Percentiles rank a stretch among this genome's conserved stretches.
These are phyloP conservation scores for Epichloe coenophiala DNA, from an alignment of 2,329 filamentous ascomycete species.

Conservation along the genomic window DNA sequence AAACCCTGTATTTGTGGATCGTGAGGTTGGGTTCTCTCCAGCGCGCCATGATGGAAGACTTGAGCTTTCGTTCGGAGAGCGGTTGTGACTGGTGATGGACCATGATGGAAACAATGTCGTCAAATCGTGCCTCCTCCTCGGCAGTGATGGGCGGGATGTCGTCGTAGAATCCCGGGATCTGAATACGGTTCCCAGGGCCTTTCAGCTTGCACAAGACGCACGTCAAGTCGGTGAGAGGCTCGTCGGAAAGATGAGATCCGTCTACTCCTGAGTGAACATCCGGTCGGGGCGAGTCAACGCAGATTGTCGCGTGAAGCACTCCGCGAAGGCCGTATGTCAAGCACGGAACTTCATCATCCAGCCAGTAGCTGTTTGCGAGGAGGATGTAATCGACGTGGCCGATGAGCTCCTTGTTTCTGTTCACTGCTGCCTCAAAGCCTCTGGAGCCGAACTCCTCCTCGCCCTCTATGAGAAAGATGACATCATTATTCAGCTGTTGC, in stretches of 20 bases:
- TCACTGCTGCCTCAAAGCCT: constrained; percentile 76
- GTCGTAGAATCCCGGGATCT: constrained; percentile 82
- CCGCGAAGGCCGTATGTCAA: constrained; percentile 88
- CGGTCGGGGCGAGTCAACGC: constrained; percentile 72
- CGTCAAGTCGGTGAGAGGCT: constrained; percentile 84
- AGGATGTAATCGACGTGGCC: constrained; percentile 89
- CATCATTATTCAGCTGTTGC: constrained; percentile 73
- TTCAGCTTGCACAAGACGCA: constrained; percentile 71
- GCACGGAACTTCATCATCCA: constrained; percentile 90
- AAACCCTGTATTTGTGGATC: constrained; percentile 84
- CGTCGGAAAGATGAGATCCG: constrained; percentile 77
- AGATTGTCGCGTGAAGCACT: constrained; percentile 83
- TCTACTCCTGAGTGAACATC: constrained; percentile 97
- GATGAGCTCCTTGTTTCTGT: constrained; percentile 68
- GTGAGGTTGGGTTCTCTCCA: constrained; percentile 95
- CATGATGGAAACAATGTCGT: constrained; percentile 68
- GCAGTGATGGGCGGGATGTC: constrained; percentile 61
- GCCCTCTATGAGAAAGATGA: constrained; percentile 89
- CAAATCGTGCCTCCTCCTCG: constrained; percentile 68
- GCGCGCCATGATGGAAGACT: constrained; percentile 74
- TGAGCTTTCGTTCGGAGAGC: constrained; percentile 53
- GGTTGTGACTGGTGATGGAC: constrained; percentile 54
- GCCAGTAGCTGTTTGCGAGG: constrained; percentile 95
- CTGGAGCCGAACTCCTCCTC: constrained; percentile 92
- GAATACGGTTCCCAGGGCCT: constrained; percentile 64